Evolutionary conservation across 805 yeast genomes (phyloP).

Genomic region (Suhomyces sp.): DNA sequence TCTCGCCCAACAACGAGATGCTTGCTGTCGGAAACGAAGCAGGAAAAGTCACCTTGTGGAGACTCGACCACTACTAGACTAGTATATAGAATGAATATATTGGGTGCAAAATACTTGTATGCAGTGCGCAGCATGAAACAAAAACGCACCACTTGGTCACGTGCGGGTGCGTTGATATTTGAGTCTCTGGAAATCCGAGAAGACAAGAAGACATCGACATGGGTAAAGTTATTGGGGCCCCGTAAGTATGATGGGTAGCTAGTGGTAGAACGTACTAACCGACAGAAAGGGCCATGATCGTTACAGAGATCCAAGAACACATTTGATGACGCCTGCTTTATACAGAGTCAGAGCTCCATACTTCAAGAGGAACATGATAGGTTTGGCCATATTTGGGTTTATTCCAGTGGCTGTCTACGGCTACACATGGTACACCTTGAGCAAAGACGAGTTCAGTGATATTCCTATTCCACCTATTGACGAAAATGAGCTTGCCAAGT

Average conservation of each 20-base stretch:
- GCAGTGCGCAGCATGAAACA: not conserved
- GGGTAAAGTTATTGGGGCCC: conserved; percentile 16
- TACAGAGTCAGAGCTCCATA: conserved; percentile 86
- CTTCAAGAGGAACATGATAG: conserved; percentile 70
- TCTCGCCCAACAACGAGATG: conserved; percentile 80
- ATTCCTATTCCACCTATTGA: conserved; percentile 92
- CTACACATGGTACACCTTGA: conserved; percentile 61
- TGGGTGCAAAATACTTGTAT: not conserved
- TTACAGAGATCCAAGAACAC: conserved; percentile 61
- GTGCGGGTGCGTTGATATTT: not conserved
- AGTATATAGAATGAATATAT: not conserved
- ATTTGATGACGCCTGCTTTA: conserved; percentile 91
- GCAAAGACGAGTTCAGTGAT: conserved; percentile 80
- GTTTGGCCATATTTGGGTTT: conserved; percentile 57
- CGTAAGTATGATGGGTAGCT: conserved; percentile 10
- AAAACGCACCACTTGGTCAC: not conserved
- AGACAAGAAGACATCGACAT: conserved; percentile 3
- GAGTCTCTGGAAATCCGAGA: not conserved
- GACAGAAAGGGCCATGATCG: conserved; percentile 42
- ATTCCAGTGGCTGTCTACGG: conserved; percentile 66
- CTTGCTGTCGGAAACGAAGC: conserved; percentile 86
- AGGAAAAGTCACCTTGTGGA: conserved; percentile 88
- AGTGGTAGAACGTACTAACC: conserved; percentile 7
- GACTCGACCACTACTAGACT: conserved; percentile 66
- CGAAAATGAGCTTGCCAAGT: conserved; percentile 67